Base-by-base conservation (phyloP, 225 moss, liverwort and hornwort species). In the Polytrichum commune region DNA sequence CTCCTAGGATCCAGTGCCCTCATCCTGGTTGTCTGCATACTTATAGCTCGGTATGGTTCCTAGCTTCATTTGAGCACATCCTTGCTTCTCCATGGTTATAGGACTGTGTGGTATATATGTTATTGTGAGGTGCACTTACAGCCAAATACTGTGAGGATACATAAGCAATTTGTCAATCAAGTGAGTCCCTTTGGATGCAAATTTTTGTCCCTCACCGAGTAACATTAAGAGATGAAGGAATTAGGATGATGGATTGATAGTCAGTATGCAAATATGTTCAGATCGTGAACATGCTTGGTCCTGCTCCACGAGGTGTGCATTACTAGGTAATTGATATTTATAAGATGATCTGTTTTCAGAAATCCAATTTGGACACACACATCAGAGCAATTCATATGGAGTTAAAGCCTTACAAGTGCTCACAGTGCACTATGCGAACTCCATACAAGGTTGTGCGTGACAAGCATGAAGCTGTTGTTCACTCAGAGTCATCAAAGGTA, bases 391-490 rank as follows among this genome's bases (percentile, higher is more conserved):
- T 84, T 4, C 90, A 92, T 75, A 66, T 79, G 58, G 67, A 78
- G 25, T 46, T 84, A 35, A 95, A 95, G 73, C 89, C 85, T 30
- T 92, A 74, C 54, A 54, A 69, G 2, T 95, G 92, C 77, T 81
- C 89, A 19, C 29, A 84, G 54, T 92, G 92, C 73, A 72, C 76
- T n/a, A 86, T 29, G 83, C 62, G 55, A 6, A 92, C 79, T 81
- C 82, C 92, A 7, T 88, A 92, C 76, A 89, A 84, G 67, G 74
- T 60, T 70, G 80, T 80, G n/a, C 77, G 84, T 57, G 77, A 95
- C 7, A 87, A 89, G 55, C 92, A 95, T 73, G 92, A 90, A 68
- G 28, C 81, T 2, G 72, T 68, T 33, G 4, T 18, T 0, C 94
- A 90, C 69, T 4, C 9, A 20, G 33, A 24, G 29, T 77, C 62